Percentiles rank a stretch among this genome's conserved stretches.
Conservation (phyloP, 225 moss, liverwort and hornwort genomes). For the Lunularia cruciata region DNA sequence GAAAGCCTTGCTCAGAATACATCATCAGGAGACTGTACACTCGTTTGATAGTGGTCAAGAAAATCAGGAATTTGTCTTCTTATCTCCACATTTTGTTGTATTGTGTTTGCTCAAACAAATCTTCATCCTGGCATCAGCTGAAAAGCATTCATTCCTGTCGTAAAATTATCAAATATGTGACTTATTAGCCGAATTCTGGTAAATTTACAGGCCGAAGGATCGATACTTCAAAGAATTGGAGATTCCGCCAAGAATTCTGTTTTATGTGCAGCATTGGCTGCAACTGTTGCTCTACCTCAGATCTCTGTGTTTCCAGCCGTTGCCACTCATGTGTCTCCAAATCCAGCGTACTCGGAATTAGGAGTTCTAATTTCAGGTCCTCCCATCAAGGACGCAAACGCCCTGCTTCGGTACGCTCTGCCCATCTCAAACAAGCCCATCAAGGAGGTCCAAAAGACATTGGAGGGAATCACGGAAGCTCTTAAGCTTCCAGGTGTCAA, state of each 20-base stretch:
- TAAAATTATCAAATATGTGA: too few relatives aligned
- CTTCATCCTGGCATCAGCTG: too few relatives aligned
- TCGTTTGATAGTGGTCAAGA: too few relatives aligned
- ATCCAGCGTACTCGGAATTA: slow-evolving; percentile 64
- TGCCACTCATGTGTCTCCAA: slow-evolving; percentile 19
- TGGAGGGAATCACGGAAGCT: slow-evolving; percentile 76
- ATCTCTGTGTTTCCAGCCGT: slow-evolving; percentile 20
- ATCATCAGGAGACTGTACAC: too few relatives aligned
- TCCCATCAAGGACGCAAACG: slow-evolving; percentile 87
- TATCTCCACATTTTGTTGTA: too few relatives aligned
- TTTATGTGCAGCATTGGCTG: slow-evolving; percentile 39
- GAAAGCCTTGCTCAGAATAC: too few relatives aligned
- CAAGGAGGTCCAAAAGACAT: slow-evolving; percentile 78
- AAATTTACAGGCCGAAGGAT: not conserved
- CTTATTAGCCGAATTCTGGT: too few relatives aligned
- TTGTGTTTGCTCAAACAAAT: too few relatives aligned
- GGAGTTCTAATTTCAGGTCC: slow-evolving; percentile 81
- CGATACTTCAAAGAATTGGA: slow-evolving; percentile 20
- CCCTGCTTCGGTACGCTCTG: slow-evolving; percentile 86
- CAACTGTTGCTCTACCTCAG: slow-evolving; percentile 40
- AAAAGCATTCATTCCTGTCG: too few relatives aligned
- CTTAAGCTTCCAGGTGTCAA: slow-evolving; percentile 86
- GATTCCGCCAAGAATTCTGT: slow-evolving; percentile 37
- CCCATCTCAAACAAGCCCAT: slow-evolving; percentile 83
- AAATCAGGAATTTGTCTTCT: too few relatives aligned